Evolutionary conservation across 306 rosid genomes (phyloP), one percentile per base, ranked within the genome.

Genomic region (Alnus rubra): DNA sequence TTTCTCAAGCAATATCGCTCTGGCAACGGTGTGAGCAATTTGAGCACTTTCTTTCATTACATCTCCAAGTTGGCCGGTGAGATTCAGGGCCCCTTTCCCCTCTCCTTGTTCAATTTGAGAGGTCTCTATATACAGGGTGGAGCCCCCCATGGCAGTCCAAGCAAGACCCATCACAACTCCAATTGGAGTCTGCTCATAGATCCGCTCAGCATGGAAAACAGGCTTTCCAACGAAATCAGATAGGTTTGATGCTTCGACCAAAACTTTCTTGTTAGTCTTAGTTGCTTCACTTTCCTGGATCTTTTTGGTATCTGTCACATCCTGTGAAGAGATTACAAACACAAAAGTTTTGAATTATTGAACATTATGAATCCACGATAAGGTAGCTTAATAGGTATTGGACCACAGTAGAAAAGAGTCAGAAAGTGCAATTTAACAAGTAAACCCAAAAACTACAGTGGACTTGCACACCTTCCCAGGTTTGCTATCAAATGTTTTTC

Each of bases 131-230:
- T 96, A 96, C 69, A 96, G 87, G 1, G 99, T 96, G 79, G 98
- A 96, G 45, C 99, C 99, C 23, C 99, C 99, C 99, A 96, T 93
- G 75, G 99, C 90, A 51, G 99, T 93, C 99, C 99, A 96, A 71
- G 99, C 99, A 71, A 96, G 98, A 81, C 99, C 99, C 99, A 96
- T 91, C 47, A 96, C 99, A 33, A 96, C 99, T 74, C 99, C 99
- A 45, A 82, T 73, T 15, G 99, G 99, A 69, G 97, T 96, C 82
- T 80, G 91, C 63, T 89, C 86, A 60, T 90, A 96, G 84, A 96
- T 90, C 73, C 99, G 97, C 37, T 96, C 99, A 31, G 93, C 97
- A 78, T 93, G 99, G 88, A 96, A 96, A 80, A 96, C 97, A 78
- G 99, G 99, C 87, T 96, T 93, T 73, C 99, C 99, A 74, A 96